Conservation (phyloP, 495 filamentous ascomycete species). For the Xylaria venustula region DNA sequence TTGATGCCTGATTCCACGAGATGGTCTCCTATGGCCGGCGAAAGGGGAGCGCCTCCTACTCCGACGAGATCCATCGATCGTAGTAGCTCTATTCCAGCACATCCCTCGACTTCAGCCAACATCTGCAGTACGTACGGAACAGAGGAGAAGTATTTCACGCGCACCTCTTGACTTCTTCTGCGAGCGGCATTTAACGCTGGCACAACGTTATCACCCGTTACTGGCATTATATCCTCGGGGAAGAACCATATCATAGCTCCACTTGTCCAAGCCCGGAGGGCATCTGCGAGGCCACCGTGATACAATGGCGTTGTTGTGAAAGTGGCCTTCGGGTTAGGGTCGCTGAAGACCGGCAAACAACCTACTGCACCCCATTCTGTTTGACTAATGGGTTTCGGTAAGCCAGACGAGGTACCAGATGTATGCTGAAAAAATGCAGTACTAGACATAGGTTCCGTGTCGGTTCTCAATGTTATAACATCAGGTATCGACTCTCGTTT, state of each 20-base stretch:
- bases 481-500: neutral
- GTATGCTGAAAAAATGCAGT: slow-evolving; percentile 49
- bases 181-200: slow-evolving; percentile 31
- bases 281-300: slow-evolving; percentile 59
- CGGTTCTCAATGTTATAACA: neutral
- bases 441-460: neutral
- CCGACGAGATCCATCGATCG: slow-evolving; percentile 53
- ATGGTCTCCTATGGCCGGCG: slow-evolving; percentile 40
- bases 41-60: slow-evolving; percentile 58
- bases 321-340: slow-evolving; percentile 36
- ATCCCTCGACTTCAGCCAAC: slow-evolving; percentile 35
- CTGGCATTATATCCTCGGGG: slow-evolving; percentile 45
- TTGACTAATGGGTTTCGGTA: slow-evolving; percentile 55
- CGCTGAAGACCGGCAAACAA: slow-evolving; percentile 43
- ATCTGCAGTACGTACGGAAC: slow-evolving; percentile 58
- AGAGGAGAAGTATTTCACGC: slow-evolving; percentile 52
- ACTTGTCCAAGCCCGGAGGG: slow-evolving; percentile 54
- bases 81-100: slow-evolving; percentile 33
- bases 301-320: slow-evolving; percentile 63
- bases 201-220: slow-evolving; percentile 48
- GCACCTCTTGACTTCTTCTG: neutral
- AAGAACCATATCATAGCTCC: slow-evolving; percentile 55
- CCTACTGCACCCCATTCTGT: slow-evolving; percentile 48
- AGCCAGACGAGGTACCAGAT: slow-evolving; percentile 53
- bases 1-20: slow-evolving; percentile 48